Evolutionary conservation across 169 alveolate species (phyloP).

Genomic region (Plasmodium gonderi): DNA sequence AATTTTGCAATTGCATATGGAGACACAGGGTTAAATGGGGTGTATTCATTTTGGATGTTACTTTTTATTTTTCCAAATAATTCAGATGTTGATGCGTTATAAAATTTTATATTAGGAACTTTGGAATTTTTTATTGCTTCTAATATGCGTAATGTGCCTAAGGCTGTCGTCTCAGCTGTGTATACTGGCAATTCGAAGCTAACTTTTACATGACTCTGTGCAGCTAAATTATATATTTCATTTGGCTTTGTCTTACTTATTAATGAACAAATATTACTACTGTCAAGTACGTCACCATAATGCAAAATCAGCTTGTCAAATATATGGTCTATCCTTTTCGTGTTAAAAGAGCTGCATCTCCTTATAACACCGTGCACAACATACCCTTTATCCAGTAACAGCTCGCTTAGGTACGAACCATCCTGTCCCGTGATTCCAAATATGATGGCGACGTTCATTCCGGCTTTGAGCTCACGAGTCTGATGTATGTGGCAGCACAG

Average conservation of each 20-base stretch:
- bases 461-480: too few species aligned
- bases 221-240: constrained; percentile 87
- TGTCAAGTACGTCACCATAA: constrained; percentile 88
- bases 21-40: constrained; percentile 90
- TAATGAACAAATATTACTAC: constrained; percentile 74
- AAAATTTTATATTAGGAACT: constrained; percentile 59
- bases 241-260: constrained; percentile 77
- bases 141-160: constrained; percentile 83
- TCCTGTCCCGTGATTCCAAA: constrained; percentile 92
- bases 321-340: constrained; percentile 81
- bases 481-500: background rate
- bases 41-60: constrained; percentile 78
- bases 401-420: constrained; percentile 89
- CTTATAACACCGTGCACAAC: constrained; percentile 87
- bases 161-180: constrained; percentile 85
- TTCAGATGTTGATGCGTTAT: constrained; percentile 88
- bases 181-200: constrained; percentile 88
- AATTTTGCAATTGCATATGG: constrained; percentile 90
- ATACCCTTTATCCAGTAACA: constrained; percentile 85
- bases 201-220: constrained; percentile 88
- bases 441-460: constrained; percentile 78
- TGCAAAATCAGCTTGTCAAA: constrained; percentile 83
- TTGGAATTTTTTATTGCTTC: constrained; percentile 82
- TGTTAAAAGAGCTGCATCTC: constrained; percentile 83
- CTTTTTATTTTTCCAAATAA: constrained; percentile 80